These are phyloP conservation scores for Madurella mycetomatis DNA, from an alignment of 2,329 filamentous ascomycete species.

Conservation along the genomic window DNA sequence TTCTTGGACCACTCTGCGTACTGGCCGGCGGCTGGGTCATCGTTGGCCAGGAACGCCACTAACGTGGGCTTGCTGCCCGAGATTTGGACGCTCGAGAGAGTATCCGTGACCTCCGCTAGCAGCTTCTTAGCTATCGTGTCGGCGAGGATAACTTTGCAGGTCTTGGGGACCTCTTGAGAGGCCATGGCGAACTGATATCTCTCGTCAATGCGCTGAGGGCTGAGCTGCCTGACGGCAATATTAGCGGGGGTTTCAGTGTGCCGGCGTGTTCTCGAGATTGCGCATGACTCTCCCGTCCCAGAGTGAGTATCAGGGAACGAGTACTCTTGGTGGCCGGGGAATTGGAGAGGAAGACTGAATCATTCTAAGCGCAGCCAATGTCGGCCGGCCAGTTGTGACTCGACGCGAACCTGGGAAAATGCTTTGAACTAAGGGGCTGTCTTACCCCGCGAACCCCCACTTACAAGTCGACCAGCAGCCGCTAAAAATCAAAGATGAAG, in stretches of 20 bases:
- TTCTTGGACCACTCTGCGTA: slow-evolving; percentile 98
- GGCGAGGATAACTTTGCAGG: slow-evolving; percentile 91
- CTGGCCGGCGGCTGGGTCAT: slow-evolving; percentile 82
- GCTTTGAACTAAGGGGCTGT: not conserved
- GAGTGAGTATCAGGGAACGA: not conserved
- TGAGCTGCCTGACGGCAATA: not conserved
- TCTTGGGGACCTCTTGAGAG: slow-evolving; percentile 47
- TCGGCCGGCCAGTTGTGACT: slow-evolving; percentile 1
- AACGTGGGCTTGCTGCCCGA: slow-evolving; percentile 62
- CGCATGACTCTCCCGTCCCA: not conserved
- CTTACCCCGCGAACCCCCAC: slow-evolving; percentile 13
- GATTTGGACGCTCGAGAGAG: slow-evolving; percentile 65
- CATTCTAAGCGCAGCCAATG: not conserved
- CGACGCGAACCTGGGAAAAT: not conserved
- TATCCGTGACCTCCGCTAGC: slow-evolving; percentile 71
- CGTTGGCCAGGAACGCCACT: slow-evolving; percentile 87
- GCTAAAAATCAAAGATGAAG: not conserved
- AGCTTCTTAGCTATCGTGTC: slow-evolving; percentile 81
- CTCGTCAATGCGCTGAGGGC: not conserved
- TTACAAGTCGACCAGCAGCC: not conserved
- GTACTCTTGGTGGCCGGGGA: not conserved
- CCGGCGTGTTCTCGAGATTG: not conserved
- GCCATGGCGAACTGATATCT: slow-evolving; percentile 34
- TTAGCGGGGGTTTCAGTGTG: slow-evolving; percentile 5
- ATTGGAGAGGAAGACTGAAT: not conserved